Percentiles rank a stretch among this genome's conserved stretches.
These are phyloP conservation scores for Osmozyma mogii DNA, from an alignment of 805 yeast genomes.

Conservation along the genomic window DNA sequence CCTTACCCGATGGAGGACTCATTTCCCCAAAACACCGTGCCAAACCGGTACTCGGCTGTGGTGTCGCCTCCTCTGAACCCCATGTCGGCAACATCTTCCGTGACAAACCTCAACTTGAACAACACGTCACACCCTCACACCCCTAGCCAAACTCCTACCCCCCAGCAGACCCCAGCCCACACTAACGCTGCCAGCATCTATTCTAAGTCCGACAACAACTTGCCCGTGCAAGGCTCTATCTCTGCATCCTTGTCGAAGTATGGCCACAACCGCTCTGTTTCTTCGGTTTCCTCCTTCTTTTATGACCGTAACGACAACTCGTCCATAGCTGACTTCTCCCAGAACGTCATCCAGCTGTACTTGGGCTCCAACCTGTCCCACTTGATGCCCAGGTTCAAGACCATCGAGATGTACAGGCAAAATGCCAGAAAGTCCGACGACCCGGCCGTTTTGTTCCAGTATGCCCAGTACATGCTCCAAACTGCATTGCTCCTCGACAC, in stretches of 20 bases:
- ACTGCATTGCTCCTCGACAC: slow-evolving; percentile 62
- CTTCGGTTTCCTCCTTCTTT: slow-evolving; percentile 31
- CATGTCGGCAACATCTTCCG: slow-evolving; percentile 26
- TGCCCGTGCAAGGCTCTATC: not conserved
- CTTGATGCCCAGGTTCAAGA: slow-evolving; percentile 68
- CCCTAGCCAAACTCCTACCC: too few relatives aligned
- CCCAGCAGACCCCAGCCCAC: too few relatives aligned
- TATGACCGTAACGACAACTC: slow-evolving; percentile 25
- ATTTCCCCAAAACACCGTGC: too few relatives aligned
- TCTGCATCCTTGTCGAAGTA: too few relatives aligned
- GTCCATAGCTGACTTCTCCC: slow-evolving; percentile 42
- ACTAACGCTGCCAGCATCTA: not conserved
- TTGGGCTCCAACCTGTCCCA: slow-evolving; percentile 42
- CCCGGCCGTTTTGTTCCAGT: slow-evolving; percentile 79
- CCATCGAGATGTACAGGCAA: slow-evolving; percentile 78
- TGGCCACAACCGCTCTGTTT: slow-evolving; percentile 28
- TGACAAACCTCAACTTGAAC: slow-evolving; percentile 25
- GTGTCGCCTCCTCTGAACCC: not conserved
- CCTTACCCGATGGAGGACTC: slow-evolving; percentile 12
- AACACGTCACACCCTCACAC: too few relatives aligned
- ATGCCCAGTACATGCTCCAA: slow-evolving; percentile 84
- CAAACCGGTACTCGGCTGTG: too few relatives aligned
- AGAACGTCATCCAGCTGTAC: slow-evolving; percentile 43
- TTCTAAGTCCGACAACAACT: slow-evolving; percentile 4
- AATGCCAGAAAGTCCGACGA: slow-evolving; percentile 82